phyloP scores from a whole-genome alignment of 768 basidiomycete species.

The Trametopsis cervina region DNA sequence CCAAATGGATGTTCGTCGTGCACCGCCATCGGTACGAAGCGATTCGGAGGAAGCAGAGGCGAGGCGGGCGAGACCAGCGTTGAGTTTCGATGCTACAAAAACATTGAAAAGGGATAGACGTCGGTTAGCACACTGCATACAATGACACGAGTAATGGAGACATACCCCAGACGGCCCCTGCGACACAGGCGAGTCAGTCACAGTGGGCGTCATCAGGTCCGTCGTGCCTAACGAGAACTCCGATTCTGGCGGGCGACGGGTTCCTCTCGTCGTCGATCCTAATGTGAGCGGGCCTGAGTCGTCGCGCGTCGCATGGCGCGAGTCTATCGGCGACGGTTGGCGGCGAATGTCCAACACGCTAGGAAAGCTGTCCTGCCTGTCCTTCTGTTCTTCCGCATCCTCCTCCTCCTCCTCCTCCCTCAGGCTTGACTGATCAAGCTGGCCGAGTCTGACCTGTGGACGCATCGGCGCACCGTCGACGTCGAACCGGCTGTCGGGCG shows the following conservation, averaged over 20 bases:
- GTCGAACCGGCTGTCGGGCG: slow-evolving; percentile 10
- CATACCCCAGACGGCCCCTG: too few relatives aligned
- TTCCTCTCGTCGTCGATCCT: background rate
- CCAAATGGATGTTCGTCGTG: background rate
- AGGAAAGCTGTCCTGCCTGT: slow-evolving; percentile 5
- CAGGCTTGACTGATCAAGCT: background rate
- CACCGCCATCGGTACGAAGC: background rate
- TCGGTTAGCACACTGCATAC: background rate
- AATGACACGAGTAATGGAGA: background rate
- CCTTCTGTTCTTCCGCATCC: too few relatives aligned
- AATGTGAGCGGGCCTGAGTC: background rate
- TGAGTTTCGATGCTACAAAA: background rate
- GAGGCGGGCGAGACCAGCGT: background rate
- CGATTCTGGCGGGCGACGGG: slow-evolving; percentile 2
- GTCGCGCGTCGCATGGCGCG: background rate
- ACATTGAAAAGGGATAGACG: background rate
- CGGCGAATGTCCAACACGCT: slow-evolving; percentile 14
- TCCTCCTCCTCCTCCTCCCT: too few relatives aligned
- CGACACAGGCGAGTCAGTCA: too few relatives aligned
- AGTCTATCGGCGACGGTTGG: background rate
- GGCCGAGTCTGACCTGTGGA: background rate
- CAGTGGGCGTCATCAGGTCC: slow-evolving; percentile 6
- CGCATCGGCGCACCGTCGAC: slow-evolving; percentile 16
- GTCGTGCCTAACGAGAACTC: slow-evolving; percentile 11
- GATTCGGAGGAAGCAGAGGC: slow-evolving; percentile 1